A percentile compares a stretch with the other conserved stretches of the same genome.
These are phyloP conservation scores for Gomphus sp. DNA, from an alignment of 1,284 basidiomycete species.

Conservation along the genomic window DNA sequence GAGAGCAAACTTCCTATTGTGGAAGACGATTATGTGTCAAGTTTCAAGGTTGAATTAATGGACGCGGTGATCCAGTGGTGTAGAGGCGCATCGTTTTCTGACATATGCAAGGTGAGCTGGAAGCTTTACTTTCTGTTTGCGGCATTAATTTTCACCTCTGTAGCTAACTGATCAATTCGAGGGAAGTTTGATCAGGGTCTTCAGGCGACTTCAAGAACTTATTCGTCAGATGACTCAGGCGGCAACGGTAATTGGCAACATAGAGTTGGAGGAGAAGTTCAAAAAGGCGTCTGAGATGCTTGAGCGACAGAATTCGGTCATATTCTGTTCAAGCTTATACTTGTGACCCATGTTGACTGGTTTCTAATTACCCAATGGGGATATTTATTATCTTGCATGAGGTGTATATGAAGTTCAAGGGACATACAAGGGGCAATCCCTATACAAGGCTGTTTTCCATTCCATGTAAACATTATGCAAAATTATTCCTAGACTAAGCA, in stretches of 20 bases:
- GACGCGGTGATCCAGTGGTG: slow-evolving; percentile 97
- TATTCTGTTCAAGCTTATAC: slow-evolving; percentile 87
- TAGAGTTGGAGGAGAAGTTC: slow-evolving; percentile 87
- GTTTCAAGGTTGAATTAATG: slow-evolving; percentile 98
- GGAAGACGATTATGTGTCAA: slow-evolving; percentile 92
- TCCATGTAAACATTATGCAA: too few species aligned
- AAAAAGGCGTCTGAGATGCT: slow-evolving; percentile 83
- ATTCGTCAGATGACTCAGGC: slow-evolving; percentile 93
- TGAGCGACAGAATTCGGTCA: slow-evolving; percentile 86
- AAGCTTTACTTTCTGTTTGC: not conserved
- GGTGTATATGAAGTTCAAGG: too few species aligned
- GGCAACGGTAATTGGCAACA: slow-evolving; percentile 93
- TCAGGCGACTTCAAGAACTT: slow-evolving; percentile 89
- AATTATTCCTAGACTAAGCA: too few species aligned
- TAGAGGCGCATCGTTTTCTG: slow-evolving; percentile 90
- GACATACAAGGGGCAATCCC: too few species aligned
- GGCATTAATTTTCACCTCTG: slow-evolving; percentile 4
- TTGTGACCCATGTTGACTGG: slow-evolving; percentile 25
- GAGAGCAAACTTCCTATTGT: slow-evolving; percentile 85
- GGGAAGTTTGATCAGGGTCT: slow-evolving; percentile 89
- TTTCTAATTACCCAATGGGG: too few species aligned
- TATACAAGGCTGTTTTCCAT: too few species aligned
- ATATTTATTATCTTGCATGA: too few species aligned
- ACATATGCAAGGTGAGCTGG: slow-evolving; percentile 84
- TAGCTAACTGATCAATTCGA: slow-evolving; percentile 96